Evolutionary conservation across 495 filamentous ascomycete species (phyloP), one percentile per base, ranked within the genome.

Genomic region (Peziza echinospora): DNA sequence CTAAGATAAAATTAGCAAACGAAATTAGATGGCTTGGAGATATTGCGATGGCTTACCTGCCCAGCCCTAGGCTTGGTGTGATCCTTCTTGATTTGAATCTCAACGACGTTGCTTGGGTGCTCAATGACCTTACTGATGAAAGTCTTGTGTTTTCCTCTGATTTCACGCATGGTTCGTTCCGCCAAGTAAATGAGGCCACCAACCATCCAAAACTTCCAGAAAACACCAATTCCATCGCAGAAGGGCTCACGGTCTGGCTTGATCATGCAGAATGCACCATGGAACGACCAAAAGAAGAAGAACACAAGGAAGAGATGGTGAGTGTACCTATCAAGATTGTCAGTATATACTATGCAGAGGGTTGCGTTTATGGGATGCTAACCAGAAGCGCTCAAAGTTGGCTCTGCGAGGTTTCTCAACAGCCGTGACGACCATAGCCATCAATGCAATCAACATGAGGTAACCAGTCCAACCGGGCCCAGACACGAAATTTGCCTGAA

Each of bases 1-100:
- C 69, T 37, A 37, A 13, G 19, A 0, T 4, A 37, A 25, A 5
- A 0, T 1, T 5, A 5, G 28, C 23, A 13, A 47, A 9, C 24
- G 21, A 19, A 13, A 2, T 3, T 21, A 58, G 50, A 50, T 66
- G 65, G 57, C n/a, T n/a, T n/a, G n/a, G n/a, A n/a, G n/a, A n/a
- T n/a, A n/a, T n/a, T n/a, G n/a, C n/a, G n/a, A n/a, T n/a, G n/a
- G 19, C 30, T 11, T 37, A 37, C 30, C 30, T 84, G 81, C 26
- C 81, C 81, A 44, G 80, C 79, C 47, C 70, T 70, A n/a, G 78
- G 76, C 64, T 75, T 78, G 24, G 77, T 80, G 60, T 76, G 66
- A 54, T 80, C 77, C 55, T 84, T 85, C 68, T 84, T 84, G 61
- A 86, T 82, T 60, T 85, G 81, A 45, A 86, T 82, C 55, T 86